Evolutionary conservation across 2,329 filamentous ascomycete genomes (phyloP), one percentile per base, ranked within the genome.

Genomic region (Tothia fuscella): DNA sequence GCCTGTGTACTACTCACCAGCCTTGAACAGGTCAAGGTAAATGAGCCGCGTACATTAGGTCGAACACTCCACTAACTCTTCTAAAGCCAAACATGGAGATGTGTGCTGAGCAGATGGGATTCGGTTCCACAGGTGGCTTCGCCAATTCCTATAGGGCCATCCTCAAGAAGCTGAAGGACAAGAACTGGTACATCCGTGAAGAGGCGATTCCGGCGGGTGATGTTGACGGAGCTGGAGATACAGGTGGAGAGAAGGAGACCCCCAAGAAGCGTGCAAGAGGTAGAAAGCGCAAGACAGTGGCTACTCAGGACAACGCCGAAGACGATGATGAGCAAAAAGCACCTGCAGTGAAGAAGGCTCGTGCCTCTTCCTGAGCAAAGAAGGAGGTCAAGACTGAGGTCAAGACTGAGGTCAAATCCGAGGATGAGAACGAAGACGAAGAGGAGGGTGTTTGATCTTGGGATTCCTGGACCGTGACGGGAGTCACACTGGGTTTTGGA

Each of bases 101-200:
- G 14, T 29, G 29, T 6, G 39, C 39, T 7, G n/a, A 20, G 9
- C 26, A 41, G 39, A 33, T 33, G 29, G 39, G 22, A 19, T 29
- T 20, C 20, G 39, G 29, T 34, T 9, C 13, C n/a, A n/a, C n/a
- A 13, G 39, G 39, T 22, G 39, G 39, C 7, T 41, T 41, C 30
- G 25, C 21, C 29, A 41, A 41, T 29, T 24, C 28, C 19, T 41
- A 41, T 14, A 20, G 24, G 29, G 34, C 17, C 10, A 32, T 20
- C 12, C 33, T 41, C 10, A 41, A 41, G 39, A 41, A 41, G 16
- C 20, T 41, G 5, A 32, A 34, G 21, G 39, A 41, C 39, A 37
- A 37, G 22, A 37, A 37, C n/a, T n/a, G n/a, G n/a, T n/a, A n/a
- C n/a, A n/a, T n/a, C n/a, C n/a, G n/a, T n/a, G n/a, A n/a, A n/a